phyloP scores from a whole-genome alignment of 2,329 filamentous ascomycete genomes.

The Monosporascus sp. region DNA sequence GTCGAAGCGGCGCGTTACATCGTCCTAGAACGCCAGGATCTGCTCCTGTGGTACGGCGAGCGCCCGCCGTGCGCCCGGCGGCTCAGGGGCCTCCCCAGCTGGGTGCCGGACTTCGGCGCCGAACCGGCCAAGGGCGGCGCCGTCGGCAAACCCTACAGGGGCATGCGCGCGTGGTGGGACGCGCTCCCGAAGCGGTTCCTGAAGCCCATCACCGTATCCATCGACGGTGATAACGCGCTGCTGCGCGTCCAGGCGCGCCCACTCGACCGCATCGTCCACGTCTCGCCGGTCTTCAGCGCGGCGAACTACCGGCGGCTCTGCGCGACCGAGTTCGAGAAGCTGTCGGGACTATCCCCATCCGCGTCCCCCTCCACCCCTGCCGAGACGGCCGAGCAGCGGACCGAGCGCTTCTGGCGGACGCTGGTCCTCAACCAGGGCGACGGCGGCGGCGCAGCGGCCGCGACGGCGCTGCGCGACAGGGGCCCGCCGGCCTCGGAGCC shows the following conservation, averaged over 20 bases:
- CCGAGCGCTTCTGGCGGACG: neutral
- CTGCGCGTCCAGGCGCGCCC: neutral
- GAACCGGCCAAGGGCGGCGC: neutral
- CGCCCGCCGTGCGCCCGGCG: constrained; percentile 11
- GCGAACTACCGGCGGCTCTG: constrained; percentile 13
- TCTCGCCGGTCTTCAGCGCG: constrained; percentile 14
- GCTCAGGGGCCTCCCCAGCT: constrained; percentile 13
- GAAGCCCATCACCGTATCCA: constrained; percentile 10
- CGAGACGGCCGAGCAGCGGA: constrained; percentile 1
- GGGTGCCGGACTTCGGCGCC: constrained; percentile 18
- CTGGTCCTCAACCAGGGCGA: too few species aligned
- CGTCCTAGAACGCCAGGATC: constrained; percentile 17
- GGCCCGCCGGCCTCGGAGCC: too few species aligned
- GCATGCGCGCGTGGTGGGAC: constrained; percentile 15
- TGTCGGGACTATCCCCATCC: neutral
- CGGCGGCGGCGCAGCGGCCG: too few species aligned
- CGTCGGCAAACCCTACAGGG: constrained; percentile 1
- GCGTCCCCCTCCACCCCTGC: neutral
- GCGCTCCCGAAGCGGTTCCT: constrained; percentile 1
- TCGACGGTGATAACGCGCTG: neutral
- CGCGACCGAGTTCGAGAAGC: constrained; percentile 10
- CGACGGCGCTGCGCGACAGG: too few species aligned
- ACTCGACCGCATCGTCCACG: constrained; percentile 14
- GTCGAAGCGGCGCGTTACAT: constrained; percentile 15
- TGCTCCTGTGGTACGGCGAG: constrained; percentile 13